phyloP scores from a whole-genome alignment of 192 early-diverging fungal genomes.

The Entomortierella parvispora region DNA sequence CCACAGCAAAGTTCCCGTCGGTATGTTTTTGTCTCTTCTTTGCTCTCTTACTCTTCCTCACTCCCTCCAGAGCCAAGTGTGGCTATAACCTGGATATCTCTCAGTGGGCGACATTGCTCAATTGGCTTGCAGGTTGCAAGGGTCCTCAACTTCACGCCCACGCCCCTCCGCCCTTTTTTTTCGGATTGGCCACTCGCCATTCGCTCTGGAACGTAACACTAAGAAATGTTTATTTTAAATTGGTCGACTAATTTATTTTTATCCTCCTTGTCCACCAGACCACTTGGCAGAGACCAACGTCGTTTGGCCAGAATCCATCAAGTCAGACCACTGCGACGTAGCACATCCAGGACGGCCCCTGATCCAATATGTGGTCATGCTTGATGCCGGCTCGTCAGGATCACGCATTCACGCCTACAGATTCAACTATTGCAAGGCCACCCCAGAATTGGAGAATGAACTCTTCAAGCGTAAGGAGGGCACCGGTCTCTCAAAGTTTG shows the following conservation, averaged over 20 bases:
- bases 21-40: background rate
- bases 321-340: constrained; percentile 68
- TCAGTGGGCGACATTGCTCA: no score
- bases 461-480: constrained; percentile 84
- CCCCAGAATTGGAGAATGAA: constrained; percentile 89
- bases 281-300: constrained; percentile 3
- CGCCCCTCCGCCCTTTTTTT: no score
- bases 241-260: background rate
- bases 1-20: constrained; percentile 20
- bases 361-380: constrained; percentile 91
- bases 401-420: constrained; percentile 97
- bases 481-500: constrained; percentile 82
- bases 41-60: background rate
- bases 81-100: no score
- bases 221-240: no score
- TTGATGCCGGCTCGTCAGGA: constrained; percentile 97
- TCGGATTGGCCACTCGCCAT: no score
- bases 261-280: background rate
- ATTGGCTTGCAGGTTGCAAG: no score
- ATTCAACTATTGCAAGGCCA: constrained; percentile 92
- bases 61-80: no score
- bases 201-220: no score
- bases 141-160: no score
- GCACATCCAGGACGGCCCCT: constrained; percentile 75
- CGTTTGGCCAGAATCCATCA: constrained; percentile 43